These are phyloP conservation scores for Venturia nashicola DNA, from an alignment of 2,329 filamentous ascomycete species.

Conservation along the genomic window DNA sequence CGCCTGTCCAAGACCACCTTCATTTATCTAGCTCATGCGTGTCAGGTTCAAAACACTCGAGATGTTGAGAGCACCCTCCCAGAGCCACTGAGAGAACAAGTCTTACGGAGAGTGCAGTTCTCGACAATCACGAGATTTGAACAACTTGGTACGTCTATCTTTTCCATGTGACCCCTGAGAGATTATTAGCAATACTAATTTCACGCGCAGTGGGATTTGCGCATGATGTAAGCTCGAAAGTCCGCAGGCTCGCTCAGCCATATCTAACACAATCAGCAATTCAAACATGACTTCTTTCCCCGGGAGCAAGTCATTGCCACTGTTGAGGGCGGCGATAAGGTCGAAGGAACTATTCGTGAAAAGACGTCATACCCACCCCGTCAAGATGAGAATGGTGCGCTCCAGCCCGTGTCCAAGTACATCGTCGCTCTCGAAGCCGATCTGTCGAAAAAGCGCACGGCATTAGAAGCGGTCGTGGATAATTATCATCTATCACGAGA, in stretches of 20 bases:
- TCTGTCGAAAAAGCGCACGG: not conserved
- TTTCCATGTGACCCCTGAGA: not conserved
- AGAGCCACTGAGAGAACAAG: constrained; percentile 78
- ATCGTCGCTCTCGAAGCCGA: constrained; percentile 46
- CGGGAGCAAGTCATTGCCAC: constrained; percentile 72
- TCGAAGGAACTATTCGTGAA: constrained; percentile 67
- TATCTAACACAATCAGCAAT: constrained; percentile 38
- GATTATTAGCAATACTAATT: constrained; percentile 1
- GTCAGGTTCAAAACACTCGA: constrained; percentile 31
- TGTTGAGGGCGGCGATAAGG: constrained; percentile 53
- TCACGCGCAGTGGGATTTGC: constrained; percentile 37
- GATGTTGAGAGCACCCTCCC: constrained; percentile 90
- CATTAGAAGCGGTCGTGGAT: constrained; percentile 8
- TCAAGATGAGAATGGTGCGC: constrained; percentile 50
- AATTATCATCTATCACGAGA: constrained; percentile 72
- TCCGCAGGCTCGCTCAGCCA: not conserved
- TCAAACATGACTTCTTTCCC: constrained; percentile 83
- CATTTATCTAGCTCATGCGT: constrained; percentile 1
- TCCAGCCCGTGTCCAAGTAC: constrained; percentile 63
- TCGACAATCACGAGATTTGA: constrained; percentile 83
- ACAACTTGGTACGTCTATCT: constrained; percentile 45
- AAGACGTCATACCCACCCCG: constrained; percentile 63
- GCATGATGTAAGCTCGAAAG: constrained; percentile 37
- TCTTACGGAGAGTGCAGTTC: constrained; percentile 84
- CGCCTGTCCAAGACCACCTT: constrained; percentile 14